Evolutionary conservation across 2,329 filamentous ascomycete species (phyloP), one percentile per base, ranked within the genome.

Genomic region (Phialemoniopsis sp.): DNA sequence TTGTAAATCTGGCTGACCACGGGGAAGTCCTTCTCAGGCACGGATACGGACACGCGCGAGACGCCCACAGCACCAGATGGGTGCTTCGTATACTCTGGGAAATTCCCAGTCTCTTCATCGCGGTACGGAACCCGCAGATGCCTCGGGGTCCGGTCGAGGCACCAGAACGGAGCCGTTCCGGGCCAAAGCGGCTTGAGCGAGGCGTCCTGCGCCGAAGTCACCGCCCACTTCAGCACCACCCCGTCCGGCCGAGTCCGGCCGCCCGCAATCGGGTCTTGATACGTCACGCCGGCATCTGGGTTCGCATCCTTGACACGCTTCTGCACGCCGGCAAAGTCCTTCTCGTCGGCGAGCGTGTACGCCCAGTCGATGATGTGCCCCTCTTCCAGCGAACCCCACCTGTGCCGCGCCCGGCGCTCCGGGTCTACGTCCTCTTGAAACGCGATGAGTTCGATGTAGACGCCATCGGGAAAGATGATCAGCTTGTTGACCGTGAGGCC

Each of bases 401-500:
- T 74, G 50, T 85, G 80, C 2, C 60, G 58, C 6, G 51, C 51
- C 4, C 72, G 65, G 7, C 57, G 49, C 5, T 63, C 59, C 0
- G 59, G 60, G 15, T 64, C 59, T 19, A 60, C 46, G 9, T 56
- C 68, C 15, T 73, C 55, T 36, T 77, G 62, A 53, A 85, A 85
- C 30, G 78, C 72, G 43, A 85, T 81, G 37, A 85, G 62, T 52
- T 87, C 82, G 38, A 87, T 63, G 58, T 86, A 86, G 16, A 72
- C 72, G 21, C 82, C 82, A 48, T 85, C 81, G 18, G 64, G 51
- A 43, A 87, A 73, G 13, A 82, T 59, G 15, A 85, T 71, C 14
- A 86, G 72, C 32, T 71, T 73, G 59, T 85, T 86, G 44, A 70
- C 73, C 2, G 73, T 85, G 47, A 64, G 64, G 13, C 72, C 72